These are phyloP conservation scores for Exserohilum turcica DNA, from an alignment of 2,329 filamentous ascomycete genomes.

Conservation along the genomic window DNA sequence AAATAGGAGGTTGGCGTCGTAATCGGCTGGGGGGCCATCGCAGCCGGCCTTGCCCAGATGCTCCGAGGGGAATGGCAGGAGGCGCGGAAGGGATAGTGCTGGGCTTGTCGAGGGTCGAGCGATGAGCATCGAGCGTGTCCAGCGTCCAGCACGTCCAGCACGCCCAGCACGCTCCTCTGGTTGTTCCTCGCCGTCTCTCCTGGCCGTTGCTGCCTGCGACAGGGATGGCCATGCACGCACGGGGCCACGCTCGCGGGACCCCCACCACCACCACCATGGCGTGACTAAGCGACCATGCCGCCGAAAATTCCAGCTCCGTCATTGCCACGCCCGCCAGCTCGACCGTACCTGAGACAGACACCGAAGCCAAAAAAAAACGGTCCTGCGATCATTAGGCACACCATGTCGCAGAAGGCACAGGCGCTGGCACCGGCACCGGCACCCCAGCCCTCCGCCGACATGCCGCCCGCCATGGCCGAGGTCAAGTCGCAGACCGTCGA, in stretches of 20 bases:
- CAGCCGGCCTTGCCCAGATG: neutral
- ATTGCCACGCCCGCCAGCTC: neutral
- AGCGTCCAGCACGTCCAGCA: no score
- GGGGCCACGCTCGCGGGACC: constrained; percentile 3
- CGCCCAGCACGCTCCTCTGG: constrained; percentile 10
- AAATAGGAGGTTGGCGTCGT: constrained; percentile 12
- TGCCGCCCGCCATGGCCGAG: constrained; percentile 65
- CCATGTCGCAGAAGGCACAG: constrained; percentile 25
- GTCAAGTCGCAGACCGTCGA: constrained; percentile 62
- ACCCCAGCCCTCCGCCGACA: constrained; percentile 46
- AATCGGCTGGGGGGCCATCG: constrained; percentile 5
- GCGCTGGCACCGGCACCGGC: constrained; percentile 17
- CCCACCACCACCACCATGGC: constrained; percentile 20
- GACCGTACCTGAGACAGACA: neutral
- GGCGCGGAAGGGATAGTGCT: constrained; percentile 7
- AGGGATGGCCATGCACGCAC: neutral
- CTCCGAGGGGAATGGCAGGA: constrained; percentile 9
- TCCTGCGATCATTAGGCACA: no score
- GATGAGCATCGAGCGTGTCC: no score
- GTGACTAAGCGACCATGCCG: constrained; percentile 30
- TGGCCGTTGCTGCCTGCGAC: neutral
- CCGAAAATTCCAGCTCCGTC: constrained; percentile 21
- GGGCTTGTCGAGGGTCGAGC: neutral
- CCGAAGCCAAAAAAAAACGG: neutral
- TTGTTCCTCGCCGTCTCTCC: constrained; percentile 9